Evolutionary conservation across 495 filamentous ascomycete genomes (phyloP).

Genomic region (Hyaloscypha finlandica): DNA sequence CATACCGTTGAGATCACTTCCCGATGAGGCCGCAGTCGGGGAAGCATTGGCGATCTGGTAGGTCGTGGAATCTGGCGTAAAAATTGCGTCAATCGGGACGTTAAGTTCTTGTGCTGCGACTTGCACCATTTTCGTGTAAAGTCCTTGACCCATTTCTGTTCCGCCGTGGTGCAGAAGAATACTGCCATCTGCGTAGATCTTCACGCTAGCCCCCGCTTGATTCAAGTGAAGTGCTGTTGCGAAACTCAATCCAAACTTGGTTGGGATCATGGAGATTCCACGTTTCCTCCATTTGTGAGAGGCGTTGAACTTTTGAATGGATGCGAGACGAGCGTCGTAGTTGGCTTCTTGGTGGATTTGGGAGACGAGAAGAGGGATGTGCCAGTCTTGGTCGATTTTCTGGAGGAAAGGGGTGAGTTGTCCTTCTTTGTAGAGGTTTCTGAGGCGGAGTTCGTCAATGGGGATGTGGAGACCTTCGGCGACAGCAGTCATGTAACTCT

Average conservation of each 20-base stretch:
- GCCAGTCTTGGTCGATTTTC: conserved; percentile 42
- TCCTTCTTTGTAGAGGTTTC: conserved; percentile 43
- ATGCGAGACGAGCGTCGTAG: conserved; percentile 37
- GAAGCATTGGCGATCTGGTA: conserved; percentile 47
- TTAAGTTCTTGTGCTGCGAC: conserved; percentile 43
- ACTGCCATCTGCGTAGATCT: conserved; percentile 44
- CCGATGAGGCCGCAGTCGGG: conserved; percentile 44
- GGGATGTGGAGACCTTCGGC: conserved; percentile 39
- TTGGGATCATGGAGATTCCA: conserved; percentile 42
- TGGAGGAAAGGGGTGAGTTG: conserved; percentile 43
- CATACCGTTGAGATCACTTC: conserved; percentile 47
- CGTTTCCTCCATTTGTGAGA: conserved; percentile 44
- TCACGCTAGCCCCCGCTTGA: conserved; percentile 41
- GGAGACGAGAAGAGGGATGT: conserved; percentile 38
- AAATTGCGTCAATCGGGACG: conserved; percentile 44
- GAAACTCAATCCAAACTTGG: conserved; percentile 46
- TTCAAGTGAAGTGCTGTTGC: conserved; percentile 45
- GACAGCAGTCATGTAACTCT: conserved; percentile 42
- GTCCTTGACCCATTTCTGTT: conserved; percentile 29
- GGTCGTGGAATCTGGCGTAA: conserved; percentile 47
- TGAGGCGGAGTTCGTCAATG: conserved; percentile 41
- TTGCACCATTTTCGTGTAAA: conserved; percentile 47
- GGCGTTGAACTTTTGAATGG: conserved; percentile 39
- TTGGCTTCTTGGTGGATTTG: conserved; percentile 37
- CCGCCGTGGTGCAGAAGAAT: conserved; percentile 43